Base-by-base conservation (phyloP, 2,329 filamentous ascomycete genomes). In the Fusarium floridanum region DNA sequence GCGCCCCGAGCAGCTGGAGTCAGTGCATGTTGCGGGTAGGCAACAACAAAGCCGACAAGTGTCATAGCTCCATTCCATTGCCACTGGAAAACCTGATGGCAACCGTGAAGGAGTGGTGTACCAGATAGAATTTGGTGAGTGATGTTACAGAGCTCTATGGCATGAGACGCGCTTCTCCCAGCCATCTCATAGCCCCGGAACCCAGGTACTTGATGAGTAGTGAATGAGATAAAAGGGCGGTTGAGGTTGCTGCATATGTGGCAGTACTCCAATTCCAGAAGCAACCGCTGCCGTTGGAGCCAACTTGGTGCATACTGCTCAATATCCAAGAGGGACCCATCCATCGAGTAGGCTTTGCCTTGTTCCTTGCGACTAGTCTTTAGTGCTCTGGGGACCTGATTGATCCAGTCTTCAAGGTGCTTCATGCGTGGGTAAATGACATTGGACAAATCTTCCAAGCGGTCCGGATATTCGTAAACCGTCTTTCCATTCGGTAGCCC, bases 11-110 rank as follows among this genome's bases (percentile, higher is more conserved):
- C 56, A 39, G 36, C 56, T 29, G 22, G 11, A n/a, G 56, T 59
- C 17, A 37, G 36, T 3, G 22, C 22, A 7, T 37, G 22, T 27
- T 41, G 56, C 9, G 56, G 56, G 9, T 59, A 39, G 2, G 36
- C 36, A 8, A 59, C 16, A 7, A 59, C 36, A 7, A 59, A 59
- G 1, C 56, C 56, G 6, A 37, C 1, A 3, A 59, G 56, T 27
- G 56, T 59, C 56, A 59, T 59, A 1, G 34, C 56, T 27, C 22
- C 56, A 16, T 59, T 59, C 56, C 56, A 59, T 24, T 59, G 56
- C 56, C 56, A 59, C 6, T 59, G 56, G 17, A 59, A 59, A 6
- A 37, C 56, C 36, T 41, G 36, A 17, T 59, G 20, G 10, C 56
- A 59, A 5, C 56, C 56, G 4, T 59, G 20, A 12, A 59, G 20